Percentiles rank a stretch among this genome's conserved stretches.
phyloP scores from a whole-genome alignment of 2,329 filamentous ascomycete species.

The Xylaria sp. region DNA sequence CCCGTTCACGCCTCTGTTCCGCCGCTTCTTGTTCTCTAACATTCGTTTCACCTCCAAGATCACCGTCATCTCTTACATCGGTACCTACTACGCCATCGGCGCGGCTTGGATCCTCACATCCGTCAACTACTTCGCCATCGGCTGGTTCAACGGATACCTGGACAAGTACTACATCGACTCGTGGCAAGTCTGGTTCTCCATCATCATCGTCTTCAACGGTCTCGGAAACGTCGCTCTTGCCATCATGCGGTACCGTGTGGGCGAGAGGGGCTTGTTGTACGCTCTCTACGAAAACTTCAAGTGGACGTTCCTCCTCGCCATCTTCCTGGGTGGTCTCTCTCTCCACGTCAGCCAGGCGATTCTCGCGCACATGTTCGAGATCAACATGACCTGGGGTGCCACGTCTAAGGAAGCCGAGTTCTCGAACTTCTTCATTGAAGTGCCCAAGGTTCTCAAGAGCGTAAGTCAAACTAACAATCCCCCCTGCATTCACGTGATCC shows the following conservation, averaged over 20 bases:
- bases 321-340: conserved; percentile 85
- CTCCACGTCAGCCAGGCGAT: conserved; percentile 85
- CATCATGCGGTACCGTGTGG: conserved; percentile 77
- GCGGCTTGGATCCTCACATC: conserved; percentile 74
- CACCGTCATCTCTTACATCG: conserved; percentile 69
- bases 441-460: conserved; percentile 80
- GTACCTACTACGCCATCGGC: conserved; percentile 77
- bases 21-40: conserved; percentile 67
- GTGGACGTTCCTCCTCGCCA: conserved; percentile 78
- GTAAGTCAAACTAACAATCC: conserved; percentile 65
- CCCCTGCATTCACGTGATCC: conserved; percentile 54
- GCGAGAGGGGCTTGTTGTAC: conserved; percentile 69
- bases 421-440: conserved; percentile 86
- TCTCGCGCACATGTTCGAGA: conserved; percentile 83
- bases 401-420: conserved; percentile 85
- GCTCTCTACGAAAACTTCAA: conserved; percentile 74
- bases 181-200: conserved; percentile 83
- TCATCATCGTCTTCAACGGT: conserved; percentile 81
- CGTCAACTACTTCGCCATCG: conserved; percentile 77
- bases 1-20: conserved; percentile 74
- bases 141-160: conserved; percentile 75
- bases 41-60: conserved; percentile 75
- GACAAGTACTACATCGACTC: conserved; percentile 76
- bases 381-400: conserved; percentile 87
- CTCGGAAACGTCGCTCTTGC: conserved; percentile 79